Evolutionary conservation across 345 rosid genomes (phyloP).

Genomic region (Euphorbia peplus): DNA sequence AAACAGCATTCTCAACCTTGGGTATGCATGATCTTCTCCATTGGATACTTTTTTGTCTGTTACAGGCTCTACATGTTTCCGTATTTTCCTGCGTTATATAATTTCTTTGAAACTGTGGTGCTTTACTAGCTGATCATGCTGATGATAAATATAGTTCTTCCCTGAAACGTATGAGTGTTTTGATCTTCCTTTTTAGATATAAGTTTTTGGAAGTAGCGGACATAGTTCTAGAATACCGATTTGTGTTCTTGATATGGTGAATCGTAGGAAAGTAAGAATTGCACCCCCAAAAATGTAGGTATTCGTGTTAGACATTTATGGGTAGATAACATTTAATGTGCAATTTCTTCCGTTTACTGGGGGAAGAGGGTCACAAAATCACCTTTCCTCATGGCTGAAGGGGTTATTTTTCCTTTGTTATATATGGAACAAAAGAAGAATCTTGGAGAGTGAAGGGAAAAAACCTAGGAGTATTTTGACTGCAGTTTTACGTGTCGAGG

Average conservation of each 20-base stretch:
- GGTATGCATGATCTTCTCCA: constrained; percentile 45
- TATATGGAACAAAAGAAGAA: neutral
- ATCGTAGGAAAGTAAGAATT: neutral
- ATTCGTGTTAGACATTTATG: neutral
- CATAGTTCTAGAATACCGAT: neutral
- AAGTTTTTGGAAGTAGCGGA: neutral
- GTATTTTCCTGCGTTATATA: neutral
- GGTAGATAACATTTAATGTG: neutral
- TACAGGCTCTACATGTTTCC: neutral
- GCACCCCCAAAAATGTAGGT: neutral
- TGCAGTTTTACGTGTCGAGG: neutral
- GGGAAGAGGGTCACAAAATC: neutral
- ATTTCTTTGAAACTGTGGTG: neutral
- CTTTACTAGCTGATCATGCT: neutral
- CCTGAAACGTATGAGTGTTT: neutral
- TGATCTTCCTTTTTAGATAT: neutral
- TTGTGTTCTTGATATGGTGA: neutral
- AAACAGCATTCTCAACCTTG: constrained; percentile 81
- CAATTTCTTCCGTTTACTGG: neutral
- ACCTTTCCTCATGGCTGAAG: neutral
- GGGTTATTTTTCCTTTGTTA: neutral
- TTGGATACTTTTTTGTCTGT: constrained; percentile 7
- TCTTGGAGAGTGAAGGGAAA: neutral
- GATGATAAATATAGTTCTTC: neutral
- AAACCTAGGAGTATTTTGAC: neutral